Evolutionary conservation across 306 rosid species (phyloP).

Genomic region (Clitoria ternatea): DNA sequence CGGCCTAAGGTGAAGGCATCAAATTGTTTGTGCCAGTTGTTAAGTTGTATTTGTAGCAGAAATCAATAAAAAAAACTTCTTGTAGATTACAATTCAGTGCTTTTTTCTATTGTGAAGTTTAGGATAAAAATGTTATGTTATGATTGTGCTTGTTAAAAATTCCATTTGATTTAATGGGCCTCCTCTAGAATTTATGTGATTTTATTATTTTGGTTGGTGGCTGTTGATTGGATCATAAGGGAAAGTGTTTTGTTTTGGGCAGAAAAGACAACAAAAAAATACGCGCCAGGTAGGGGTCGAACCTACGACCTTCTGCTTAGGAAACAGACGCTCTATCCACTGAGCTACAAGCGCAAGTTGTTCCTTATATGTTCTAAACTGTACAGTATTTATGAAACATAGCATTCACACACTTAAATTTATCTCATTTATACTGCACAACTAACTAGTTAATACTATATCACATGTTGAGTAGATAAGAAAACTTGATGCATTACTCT

Average conservation of each 20-base stretch:
- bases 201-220: not conserved
- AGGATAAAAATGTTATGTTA: not conserved
- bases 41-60: not conserved
- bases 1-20: not conserved
- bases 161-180: not conserved
- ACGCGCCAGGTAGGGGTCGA: conserved; percentile 93
- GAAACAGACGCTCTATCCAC: conserved; percentile 97
- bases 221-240: not conserved
- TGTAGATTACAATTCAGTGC: not conserved
- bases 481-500: too few relatives aligned
- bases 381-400: too few relatives aligned
- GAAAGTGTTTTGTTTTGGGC: not conserved
- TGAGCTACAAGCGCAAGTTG: conserved; percentile 73
- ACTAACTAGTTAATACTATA: too few relatives aligned
- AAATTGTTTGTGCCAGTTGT: conserved; percentile 11
- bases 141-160: not conserved
- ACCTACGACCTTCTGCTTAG: conserved; percentile 96
- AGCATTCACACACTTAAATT: too few relatives aligned
- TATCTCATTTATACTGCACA: too few relatives aligned
- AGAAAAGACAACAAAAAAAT: not conserved
- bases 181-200: not conserved
- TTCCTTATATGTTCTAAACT: too few relatives aligned
- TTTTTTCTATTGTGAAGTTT: not conserved
- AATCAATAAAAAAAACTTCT: conserved; percentile 26
- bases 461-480: too few relatives aligned